Evolutionary conservation across 352 stramenopile genomes (phyloP).

Genomic region (Blastocystis sp.): DNA sequence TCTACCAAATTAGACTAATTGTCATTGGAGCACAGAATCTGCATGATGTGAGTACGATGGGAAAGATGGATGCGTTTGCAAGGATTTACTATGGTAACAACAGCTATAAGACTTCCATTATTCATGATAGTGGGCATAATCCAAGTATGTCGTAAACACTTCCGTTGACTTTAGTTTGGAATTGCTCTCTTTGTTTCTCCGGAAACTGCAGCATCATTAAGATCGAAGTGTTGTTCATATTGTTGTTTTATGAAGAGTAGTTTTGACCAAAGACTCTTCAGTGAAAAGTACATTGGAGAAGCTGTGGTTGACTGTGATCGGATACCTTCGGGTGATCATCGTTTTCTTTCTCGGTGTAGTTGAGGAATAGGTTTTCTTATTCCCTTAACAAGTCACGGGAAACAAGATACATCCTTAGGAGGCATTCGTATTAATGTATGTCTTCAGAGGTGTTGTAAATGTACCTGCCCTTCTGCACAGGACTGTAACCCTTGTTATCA

Average conservation of each 20-base stretch:
- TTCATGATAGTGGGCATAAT: constrained; percentile 37
- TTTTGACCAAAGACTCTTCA: constrained; percentile 2
- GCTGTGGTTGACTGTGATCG: background rate
- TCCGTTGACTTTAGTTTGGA: background rate
- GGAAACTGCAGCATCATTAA: background rate
- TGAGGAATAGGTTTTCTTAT: constrained; percentile 26
- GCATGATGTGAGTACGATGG: constrained; percentile 22
- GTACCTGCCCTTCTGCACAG: background rate
- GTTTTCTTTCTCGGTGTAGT: background rate
- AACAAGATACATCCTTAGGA: background rate
- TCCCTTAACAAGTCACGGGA: background rate
- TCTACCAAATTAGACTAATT: constrained; percentile 23
- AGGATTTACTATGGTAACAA: constrained; percentile 12
- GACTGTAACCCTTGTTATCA: background rate
- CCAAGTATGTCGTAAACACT: background rate
- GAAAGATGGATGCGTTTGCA: constrained; percentile 39
- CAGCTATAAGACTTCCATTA: constrained; percentile 24
- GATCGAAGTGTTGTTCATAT: constrained; percentile 9
- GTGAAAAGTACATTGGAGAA: constrained; percentile 39
- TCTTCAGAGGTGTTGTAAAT: constrained; percentile 3
- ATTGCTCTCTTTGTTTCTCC: constrained; percentile 25
- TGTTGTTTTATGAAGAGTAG: background rate
- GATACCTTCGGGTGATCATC: constrained; percentile 27
- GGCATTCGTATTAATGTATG: constrained; percentile 7
- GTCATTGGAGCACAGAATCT: constrained; percentile 30